Evolutionary conservation across 164 flowering plant species (phyloP).

Genomic region (Kalanchoe fedtschenkoi): DNA sequence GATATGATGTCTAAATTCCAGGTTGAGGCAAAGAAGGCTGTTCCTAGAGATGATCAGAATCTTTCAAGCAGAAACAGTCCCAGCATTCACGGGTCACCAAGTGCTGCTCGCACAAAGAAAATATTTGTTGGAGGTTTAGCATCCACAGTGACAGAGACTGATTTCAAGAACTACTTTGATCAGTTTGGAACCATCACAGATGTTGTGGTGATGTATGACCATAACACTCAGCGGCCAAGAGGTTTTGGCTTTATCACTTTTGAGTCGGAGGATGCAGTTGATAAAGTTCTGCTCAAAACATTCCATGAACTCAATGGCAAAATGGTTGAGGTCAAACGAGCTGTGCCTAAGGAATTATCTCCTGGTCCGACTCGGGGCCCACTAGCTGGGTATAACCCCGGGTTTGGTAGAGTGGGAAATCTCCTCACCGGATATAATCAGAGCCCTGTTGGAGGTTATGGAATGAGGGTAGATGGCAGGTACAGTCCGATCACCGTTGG

Average conservation of each 20-base stretch:
- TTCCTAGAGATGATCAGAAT: slow-evolving; percentile 6
- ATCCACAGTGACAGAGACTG: slow-evolving; percentile 5
- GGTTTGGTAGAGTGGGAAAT: neutral
- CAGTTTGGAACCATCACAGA: slow-evolving; percentile 7
- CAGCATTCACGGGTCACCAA: slow-evolving; percentile 7
- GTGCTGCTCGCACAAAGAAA: slow-evolving; percentile 6
- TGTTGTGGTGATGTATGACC: slow-evolving; percentile 8
- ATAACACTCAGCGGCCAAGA: slow-evolving; percentile 6
- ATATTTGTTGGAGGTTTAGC: slow-evolving; percentile 10
- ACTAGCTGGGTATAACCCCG: slow-evolving; percentile 16
- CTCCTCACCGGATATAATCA: slow-evolving; percentile 19
- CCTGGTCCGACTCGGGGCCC: slow-evolving; percentile 42
- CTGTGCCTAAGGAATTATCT: slow-evolving; percentile 43
- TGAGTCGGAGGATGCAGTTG: slow-evolving; percentile 26
- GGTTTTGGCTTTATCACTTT: slow-evolving; percentile 7
- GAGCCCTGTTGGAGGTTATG: slow-evolving; percentile 27
- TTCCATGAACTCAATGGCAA: slow-evolving; percentile 21
- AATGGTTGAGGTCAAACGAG: slow-evolving; percentile 50
- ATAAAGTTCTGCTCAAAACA: slow-evolving; percentile 20
- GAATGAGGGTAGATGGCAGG: slow-evolving; percentile 37
- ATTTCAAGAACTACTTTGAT: slow-evolving; percentile 6
- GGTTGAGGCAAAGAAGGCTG: slow-evolving; percentile 10
- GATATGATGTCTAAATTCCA: neutral
- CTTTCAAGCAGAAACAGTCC: slow-evolving; percentile 1
- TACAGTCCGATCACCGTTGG: slow-evolving; percentile 32